phyloP scores from a whole-genome alignment of 805 yeast genomes.

The Alloascoidea hylecoeti region DNA sequence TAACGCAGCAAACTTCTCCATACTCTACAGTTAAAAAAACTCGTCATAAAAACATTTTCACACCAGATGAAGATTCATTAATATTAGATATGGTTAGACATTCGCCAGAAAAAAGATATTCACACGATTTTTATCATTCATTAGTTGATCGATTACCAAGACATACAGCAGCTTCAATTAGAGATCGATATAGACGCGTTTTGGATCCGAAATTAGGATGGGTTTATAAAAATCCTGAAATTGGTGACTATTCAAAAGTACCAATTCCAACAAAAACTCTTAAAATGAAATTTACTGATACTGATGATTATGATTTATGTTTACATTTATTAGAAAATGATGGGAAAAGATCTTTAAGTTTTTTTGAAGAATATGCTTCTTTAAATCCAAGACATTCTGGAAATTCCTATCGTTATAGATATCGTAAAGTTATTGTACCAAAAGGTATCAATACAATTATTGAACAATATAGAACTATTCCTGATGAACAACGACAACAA shows the following conservation, averaged over 20 bases:
- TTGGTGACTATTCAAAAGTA: constrained; percentile 19
- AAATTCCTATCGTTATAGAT: constrained; percentile 57
- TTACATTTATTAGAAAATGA: constrained; percentile 24
- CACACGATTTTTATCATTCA: constrained; percentile 51
- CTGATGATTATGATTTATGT: constrained; percentile 57
- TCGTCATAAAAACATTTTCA: constrained; percentile 7
- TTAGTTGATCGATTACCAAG: constrained; percentile 36
- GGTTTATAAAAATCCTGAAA: constrained; percentile 3
- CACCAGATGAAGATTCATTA: constrained; percentile 6
- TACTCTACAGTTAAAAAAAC: no score
- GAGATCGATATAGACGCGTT: constrained; percentile 67
- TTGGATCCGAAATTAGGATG: background rate
- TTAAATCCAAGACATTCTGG: constrained; percentile 57
- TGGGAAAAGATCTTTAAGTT: constrained; percentile 47
- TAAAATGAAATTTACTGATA: constrained; percentile 52
- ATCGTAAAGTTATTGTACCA: constrained; percentile 18
- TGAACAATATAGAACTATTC: background rate
- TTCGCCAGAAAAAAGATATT: constrained; percentile 49
- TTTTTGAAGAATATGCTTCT: constrained; percentile 47
- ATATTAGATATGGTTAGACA: constrained; percentile 1
- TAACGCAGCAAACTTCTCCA: no score
- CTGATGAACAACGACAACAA: background rate
- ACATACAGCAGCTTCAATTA: constrained; percentile 65
- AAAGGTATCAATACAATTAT: background rate
- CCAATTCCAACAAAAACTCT: constrained; percentile 18